Evolutionary conservation across 106 monocot genomes (phyloP).

Genomic region (Xerophyta viscosa): DNA sequence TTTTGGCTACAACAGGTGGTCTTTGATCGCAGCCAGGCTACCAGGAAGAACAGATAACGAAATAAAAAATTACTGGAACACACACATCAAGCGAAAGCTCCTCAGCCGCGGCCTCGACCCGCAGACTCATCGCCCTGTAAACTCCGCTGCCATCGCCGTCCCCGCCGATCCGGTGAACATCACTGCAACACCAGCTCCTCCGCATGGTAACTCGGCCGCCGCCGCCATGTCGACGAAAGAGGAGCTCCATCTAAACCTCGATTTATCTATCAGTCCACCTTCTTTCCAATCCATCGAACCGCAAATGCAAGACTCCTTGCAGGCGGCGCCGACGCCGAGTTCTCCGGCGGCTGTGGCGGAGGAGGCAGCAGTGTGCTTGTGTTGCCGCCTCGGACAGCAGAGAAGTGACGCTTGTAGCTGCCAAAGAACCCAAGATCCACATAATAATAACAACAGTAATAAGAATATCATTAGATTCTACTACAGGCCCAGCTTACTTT

Average conservation of each 20-base stretch:
- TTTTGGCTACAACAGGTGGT: constrained; percentile 41
- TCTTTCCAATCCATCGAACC: neutral
- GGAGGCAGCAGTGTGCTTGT: constrained; percentile 12
- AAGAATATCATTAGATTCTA: neutral
- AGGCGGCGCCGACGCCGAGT: neutral
- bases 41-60: constrained; percentile 79
- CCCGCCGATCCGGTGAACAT: neutral
- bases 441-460: neutral
- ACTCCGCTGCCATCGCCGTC: neutral
- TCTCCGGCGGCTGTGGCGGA: neutral
- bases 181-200: neutral
- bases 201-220: no score
- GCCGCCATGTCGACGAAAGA: neutral
- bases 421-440: constrained; percentile 1
- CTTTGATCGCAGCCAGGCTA: constrained; percentile 44
- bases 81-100: constrained; percentile 78
- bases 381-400: constrained; percentile 16
- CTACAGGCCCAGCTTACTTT: neutral
- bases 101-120: constrained; percentile 56
- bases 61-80: constrained; percentile 98
- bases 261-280: constrained; percentile 30
- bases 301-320: neutral
- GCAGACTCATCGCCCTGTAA: constrained; percentile 39
- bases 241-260: constrained; percentile 14
- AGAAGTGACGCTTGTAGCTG: constrained; percentile 15